These are phyloP conservation scores for Penicillium sp. DNA, from an alignment of 2,329 filamentous ascomycete genomes.

Conservation along the genomic window DNA sequence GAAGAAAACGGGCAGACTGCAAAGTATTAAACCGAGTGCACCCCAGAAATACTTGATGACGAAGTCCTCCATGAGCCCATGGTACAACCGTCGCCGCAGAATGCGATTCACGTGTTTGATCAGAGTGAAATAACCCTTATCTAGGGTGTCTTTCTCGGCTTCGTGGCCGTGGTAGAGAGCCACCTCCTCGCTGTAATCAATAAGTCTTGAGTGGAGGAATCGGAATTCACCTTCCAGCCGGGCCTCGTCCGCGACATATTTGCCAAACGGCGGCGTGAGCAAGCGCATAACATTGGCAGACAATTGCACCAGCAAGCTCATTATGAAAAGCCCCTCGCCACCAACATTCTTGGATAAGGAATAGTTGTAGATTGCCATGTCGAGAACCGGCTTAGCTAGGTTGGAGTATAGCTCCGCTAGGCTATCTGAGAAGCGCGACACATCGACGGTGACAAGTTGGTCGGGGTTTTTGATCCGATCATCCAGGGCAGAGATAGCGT, in stretches of 20 bases:
- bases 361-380: constrained; percentile 97
- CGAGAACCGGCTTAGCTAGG: constrained; percentile 86
- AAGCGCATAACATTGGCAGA: constrained; percentile 92
- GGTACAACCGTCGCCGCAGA: constrained; percentile 82
- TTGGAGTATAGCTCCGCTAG: constrained; percentile 95
- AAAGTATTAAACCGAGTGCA: constrained; percentile 82
- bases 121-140: constrained; percentile 97
- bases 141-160: constrained; percentile 90
- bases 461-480: constrained; percentile 98
- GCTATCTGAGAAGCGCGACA: constrained; percentile 93
- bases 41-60: constrained; percentile 99
- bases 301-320: constrained; percentile 89
- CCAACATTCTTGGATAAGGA: constrained; percentile 92
- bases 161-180: constrained; percentile 89
- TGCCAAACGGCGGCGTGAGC: constrained; percentile 91
- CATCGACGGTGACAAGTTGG: constrained; percentile 93
- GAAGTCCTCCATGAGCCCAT: constrained; percentile 99
- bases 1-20: constrained; percentile 94
- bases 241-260: constrained; percentile 95
- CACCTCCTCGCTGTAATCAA: constrained; percentile 94
- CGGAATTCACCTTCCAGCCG: constrained; percentile 92
- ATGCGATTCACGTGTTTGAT: constrained; percentile 99
- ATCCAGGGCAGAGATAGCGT: constrained; percentile 89
- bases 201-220: constrained; percentile 89
- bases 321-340: constrained; percentile 90